Conservation (phyloP, 2,329 filamentous ascomycete genomes). For the Alternaria panax region DNA sequence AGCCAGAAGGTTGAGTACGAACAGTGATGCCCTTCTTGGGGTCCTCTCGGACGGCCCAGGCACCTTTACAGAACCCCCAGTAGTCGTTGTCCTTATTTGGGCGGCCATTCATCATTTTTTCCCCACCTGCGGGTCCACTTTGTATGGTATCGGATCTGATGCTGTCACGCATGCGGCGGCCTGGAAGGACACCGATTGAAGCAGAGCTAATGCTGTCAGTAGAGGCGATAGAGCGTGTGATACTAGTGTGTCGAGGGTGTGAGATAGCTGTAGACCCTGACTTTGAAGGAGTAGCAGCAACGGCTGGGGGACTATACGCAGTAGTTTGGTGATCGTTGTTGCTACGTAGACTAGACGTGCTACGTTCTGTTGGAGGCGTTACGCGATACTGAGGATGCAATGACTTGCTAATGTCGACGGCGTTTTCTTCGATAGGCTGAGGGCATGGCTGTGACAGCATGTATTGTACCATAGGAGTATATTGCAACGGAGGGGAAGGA, state of each 20-base stretch:
- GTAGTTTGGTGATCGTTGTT: slow-evolving; percentile 1
- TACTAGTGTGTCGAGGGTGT: slow-evolving; percentile 14
- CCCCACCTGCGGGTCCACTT: slow-evolving; percentile 23
- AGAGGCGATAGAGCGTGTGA: slow-evolving; percentile 25
- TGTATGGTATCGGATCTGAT: slow-evolving; percentile 31
- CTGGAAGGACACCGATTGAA: slow-evolving; percentile 23
- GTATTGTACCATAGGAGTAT: not conserved
- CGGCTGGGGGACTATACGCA: not conserved
- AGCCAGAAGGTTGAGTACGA: slow-evolving; percentile 42
- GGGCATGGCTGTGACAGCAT: slow-evolving; percentile 1
- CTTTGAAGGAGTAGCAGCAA: not conserved
- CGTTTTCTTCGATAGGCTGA: slow-evolving; percentile 2
- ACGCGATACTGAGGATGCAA: not conserved
- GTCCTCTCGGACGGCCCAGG: slow-evolving; percentile 48
- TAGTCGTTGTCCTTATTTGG: slow-evolving; percentile 52
- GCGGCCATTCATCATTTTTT: slow-evolving; percentile 45
- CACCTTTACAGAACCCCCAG: slow-evolving; percentile 53
- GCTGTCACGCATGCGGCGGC: slow-evolving; percentile 11
- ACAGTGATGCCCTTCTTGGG: slow-evolving; percentile 41
- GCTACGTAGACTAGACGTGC: slow-evolving; percentile 1
- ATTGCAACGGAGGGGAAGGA: not conserved
- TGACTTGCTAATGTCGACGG: not conserved
- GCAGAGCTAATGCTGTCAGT: slow-evolving; percentile 25
- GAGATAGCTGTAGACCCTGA: not conserved
- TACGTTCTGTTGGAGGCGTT: not conserved